Evolutionary conservation across 1,139 yeast genomes (phyloP).

Genomic region (Candida albicans): DNA sequence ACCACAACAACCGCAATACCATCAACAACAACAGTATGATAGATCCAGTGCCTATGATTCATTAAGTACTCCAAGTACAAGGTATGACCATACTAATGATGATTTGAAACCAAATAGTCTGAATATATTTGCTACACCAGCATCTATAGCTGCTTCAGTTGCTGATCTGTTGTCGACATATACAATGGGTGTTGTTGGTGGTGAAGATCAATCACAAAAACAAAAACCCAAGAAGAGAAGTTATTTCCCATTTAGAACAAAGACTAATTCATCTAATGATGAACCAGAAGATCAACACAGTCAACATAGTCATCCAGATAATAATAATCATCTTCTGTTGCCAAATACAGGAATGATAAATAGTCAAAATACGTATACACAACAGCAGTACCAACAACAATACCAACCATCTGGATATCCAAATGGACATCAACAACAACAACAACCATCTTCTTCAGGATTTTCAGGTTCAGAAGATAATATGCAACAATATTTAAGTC

Average conservation of each 20-base stretch:
- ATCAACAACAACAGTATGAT: too few relatives aligned
- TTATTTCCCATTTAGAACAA: constrained; percentile 57
- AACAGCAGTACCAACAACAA: constrained; percentile 5
- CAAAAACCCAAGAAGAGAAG: constrained; percentile 56
- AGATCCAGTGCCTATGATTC: constrained; percentile 9
- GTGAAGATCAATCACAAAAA: constrained; percentile 10
- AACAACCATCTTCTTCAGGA: constrained; percentile 2
- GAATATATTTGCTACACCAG: constrained; percentile 9
- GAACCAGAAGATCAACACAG: not conserved
- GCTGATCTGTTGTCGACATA: constrained; percentile 15
- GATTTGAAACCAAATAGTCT: constrained; percentile 14
- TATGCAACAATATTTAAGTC: constrained; percentile 40
- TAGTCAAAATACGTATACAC: not conserved
- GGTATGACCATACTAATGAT: constrained; percentile 19
- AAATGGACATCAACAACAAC: not conserved
- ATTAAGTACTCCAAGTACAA: constrained; percentile 14
- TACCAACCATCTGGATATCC: not conserved
- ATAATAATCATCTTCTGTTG: not conserved
- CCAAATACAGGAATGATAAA: too few relatives aligned
- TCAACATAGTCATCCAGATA: too few relatives aligned
- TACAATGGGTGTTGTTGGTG: constrained; percentile 11
- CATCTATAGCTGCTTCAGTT: constrained; percentile 15
- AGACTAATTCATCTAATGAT: constrained; percentile 4
- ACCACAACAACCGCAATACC: too few relatives aligned
- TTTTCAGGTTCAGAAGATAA: constrained; percentile 12